phyloP scores from a whole-genome alignment of 2,329 filamentous ascomycete species.

The Fusarium dlaminii region DNA sequence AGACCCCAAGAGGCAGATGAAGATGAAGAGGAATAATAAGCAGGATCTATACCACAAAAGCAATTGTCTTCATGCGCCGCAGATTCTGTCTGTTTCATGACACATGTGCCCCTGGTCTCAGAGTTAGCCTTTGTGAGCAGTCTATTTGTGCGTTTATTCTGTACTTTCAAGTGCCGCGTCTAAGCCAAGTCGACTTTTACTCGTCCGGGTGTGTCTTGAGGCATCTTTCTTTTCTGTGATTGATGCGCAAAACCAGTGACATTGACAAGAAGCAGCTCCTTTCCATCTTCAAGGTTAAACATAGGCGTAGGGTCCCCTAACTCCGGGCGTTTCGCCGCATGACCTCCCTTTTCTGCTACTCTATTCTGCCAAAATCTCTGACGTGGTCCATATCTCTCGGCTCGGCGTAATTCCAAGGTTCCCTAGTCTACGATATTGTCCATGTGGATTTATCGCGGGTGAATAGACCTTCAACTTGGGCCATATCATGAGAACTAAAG shows the following conservation, averaged over 20 bases:
- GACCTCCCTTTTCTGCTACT: not conserved
- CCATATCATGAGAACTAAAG: constrained; percentile 25
- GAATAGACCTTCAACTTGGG: constrained; percentile 5
- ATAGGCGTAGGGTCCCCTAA: not conserved
- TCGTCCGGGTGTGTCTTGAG: constrained; percentile 4
- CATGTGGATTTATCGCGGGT: constrained; percentile 21
- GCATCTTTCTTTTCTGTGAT: constrained; percentile 28
- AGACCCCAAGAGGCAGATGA: not conserved
- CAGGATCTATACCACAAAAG: constrained; percentile 16
- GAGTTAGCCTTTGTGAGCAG: constrained; percentile 5
- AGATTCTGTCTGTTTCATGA: constrained; percentile 21
- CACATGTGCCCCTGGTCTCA: constrained; percentile 23
- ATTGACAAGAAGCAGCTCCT: not conserved
- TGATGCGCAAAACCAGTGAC: constrained; percentile 36
- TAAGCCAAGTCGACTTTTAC: constrained; percentile 14
- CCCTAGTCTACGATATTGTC: constrained; percentile 16
- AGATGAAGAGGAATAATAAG: not conserved
- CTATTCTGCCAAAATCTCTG: constrained; percentile 14
- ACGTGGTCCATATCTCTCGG: constrained; percentile 25
- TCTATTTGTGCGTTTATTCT: constrained; percentile 45
- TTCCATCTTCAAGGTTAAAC: not conserved
- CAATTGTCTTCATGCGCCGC: constrained; percentile 17
- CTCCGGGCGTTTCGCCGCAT: constrained; percentile 16
- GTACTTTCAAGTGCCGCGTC: constrained; percentile 11
- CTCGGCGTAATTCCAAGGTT: constrained; percentile 22